Evolutionary conservation across 2,329 filamentous ascomycete genomes (phyloP).

Genomic region (Colletotrichum tropicale): DNA sequence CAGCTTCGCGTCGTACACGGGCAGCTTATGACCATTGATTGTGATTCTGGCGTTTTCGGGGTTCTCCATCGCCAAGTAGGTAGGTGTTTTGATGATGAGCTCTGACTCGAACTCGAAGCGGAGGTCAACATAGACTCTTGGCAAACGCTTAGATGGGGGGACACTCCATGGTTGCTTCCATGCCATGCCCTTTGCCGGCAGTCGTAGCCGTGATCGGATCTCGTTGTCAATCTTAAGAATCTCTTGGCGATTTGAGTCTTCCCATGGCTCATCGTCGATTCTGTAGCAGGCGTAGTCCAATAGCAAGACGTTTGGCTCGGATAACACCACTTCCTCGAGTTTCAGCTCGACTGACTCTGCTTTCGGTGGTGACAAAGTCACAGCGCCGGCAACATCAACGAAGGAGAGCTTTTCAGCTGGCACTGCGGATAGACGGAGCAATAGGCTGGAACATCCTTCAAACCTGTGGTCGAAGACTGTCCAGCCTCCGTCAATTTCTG

Average conservation of each 20-base stretch:
- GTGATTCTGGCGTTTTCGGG: slow-evolving; percentile 23
- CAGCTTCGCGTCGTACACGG: background rate
- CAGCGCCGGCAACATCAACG: background rate
- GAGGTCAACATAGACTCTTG: slow-evolving; percentile 23
- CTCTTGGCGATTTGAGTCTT: slow-evolving; percentile 20
- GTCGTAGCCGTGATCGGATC: slow-evolving; percentile 25
- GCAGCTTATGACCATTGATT: slow-evolving; percentile 22
- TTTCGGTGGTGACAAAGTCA: background rate
- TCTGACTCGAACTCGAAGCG: slow-evolving; percentile 28
- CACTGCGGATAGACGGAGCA: slow-evolving; percentile 22
- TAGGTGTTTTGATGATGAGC: slow-evolving; percentile 9
- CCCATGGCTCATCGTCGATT: slow-evolving; percentile 25
- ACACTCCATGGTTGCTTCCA: slow-evolving; percentile 32
- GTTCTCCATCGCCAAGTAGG: slow-evolving; percentile 29
- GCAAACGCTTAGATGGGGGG: slow-evolving; percentile 21
- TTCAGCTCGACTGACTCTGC: background rate
- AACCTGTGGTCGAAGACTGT: slow-evolving; percentile 28
- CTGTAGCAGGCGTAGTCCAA: slow-evolving; percentile 32
- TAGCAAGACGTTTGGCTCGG: slow-evolving; percentile 33
- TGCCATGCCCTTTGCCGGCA: slow-evolving; percentile 28
- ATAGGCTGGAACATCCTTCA: slow-evolving; percentile 31
- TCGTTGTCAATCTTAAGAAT: slow-evolving; percentile 32
- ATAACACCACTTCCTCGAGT: slow-evolving; percentile 19
- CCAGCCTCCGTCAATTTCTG: slow-evolving; percentile 21
- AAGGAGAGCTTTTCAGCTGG: background rate